A percentile compares a stretch with the other conserved stretches of the same genome.
phyloP scores from a whole-genome alignment of 192 early-diverging fungal genomes.

The Irineochytrium annulatum region DNA sequence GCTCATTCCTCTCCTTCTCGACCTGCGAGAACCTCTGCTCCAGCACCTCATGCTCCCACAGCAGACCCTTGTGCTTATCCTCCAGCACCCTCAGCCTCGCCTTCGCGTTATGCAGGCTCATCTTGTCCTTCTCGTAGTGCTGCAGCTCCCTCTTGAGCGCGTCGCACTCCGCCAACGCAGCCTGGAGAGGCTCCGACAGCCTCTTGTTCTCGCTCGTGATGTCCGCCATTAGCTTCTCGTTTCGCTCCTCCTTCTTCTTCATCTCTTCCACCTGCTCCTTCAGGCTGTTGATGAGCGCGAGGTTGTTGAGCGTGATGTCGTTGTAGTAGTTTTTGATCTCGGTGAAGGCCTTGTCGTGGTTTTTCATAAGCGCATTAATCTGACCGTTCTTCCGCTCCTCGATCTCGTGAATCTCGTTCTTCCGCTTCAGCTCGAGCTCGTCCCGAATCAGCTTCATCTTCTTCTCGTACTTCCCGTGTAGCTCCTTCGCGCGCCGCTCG shows the following conservation, averaged over 20 bases:
- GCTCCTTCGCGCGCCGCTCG: conserved; percentile 55
- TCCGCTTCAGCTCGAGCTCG: conserved; percentile 58
- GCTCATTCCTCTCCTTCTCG: conserved; percentile 58
- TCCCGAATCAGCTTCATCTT: conserved; percentile 60
- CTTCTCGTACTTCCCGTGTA: conserved; percentile 60
- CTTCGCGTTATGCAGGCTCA: conserved; percentile 56
- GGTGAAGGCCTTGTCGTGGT: conserved; percentile 63
- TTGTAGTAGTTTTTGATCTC: conserved; percentile 72
- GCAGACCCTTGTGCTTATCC: conserved; percentile 54
- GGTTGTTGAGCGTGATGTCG: conserved; percentile 65
- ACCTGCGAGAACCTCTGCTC: conserved; percentile 61
- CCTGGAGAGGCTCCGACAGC: conserved; percentile 59
- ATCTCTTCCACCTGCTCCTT: conserved; percentile 68
- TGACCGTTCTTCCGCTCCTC: conserved; percentile 68
- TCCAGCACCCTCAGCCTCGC: conserved; percentile 57
- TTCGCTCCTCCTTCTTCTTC: conserved; percentile 69
- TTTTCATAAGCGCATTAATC: conserved; percentile 66
- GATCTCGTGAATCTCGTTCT: conserved; percentile 68
- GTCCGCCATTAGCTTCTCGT: conserved; percentile 66
- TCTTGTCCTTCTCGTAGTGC: conserved; percentile 64
- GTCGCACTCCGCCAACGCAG: conserved; percentile 59
- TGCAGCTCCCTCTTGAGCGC: conserved; percentile 50
- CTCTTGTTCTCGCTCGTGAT: conserved; percentile 64
- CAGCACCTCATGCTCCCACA: conserved; percentile 64
- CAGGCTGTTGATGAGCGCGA: conserved; percentile 60